Evolutionary conservation across 2,329 filamentous ascomycete genomes (phyloP).

Genomic region (Cordyceps farinosa): DNA sequence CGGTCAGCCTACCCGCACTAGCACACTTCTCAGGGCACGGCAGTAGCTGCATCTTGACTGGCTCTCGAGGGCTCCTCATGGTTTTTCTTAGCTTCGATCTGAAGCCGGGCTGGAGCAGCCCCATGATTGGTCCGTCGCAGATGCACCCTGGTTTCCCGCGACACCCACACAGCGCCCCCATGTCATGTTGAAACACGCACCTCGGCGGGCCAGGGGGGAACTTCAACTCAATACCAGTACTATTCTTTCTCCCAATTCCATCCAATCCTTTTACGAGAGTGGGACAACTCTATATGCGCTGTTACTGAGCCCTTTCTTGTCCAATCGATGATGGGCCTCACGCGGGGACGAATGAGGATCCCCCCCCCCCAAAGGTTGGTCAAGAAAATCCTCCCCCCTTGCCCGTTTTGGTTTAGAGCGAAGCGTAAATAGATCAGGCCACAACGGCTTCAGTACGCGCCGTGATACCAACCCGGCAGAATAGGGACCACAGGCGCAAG

Average conservation of each 20-base stretch:
- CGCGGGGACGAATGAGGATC: background rate
- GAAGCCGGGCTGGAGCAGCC: background rate
- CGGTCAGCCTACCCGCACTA: background rate
- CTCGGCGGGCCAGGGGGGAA: background rate
- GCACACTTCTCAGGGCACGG: background rate
- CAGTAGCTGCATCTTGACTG: slow-evolving; percentile 15
- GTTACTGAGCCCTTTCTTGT: background rate
- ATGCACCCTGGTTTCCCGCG: background rate
- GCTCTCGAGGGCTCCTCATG: slow-evolving; percentile 6
- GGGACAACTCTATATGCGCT: background rate
- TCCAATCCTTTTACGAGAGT: too few species aligned
- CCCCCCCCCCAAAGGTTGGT: too few species aligned
- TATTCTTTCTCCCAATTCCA: too few species aligned
- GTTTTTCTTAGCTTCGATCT: slow-evolving; percentile 11
- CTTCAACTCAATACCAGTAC: too few species aligned
- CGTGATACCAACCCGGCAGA: background rate
- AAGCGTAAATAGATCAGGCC: background rate
- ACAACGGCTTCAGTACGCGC: slow-evolving; percentile 10
- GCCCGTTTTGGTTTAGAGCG: background rate
- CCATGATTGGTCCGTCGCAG: background rate
- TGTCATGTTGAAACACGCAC: slow-evolving; percentile 9
- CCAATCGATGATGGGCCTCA: background rate
- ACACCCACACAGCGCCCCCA: background rate
- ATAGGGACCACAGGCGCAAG: background rate
- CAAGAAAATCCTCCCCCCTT: background rate